These are phyloP conservation scores for Puccinia horiana DNA, from an alignment of 1,284 basidiomycete genomes.

Conservation along the genomic window DNA sequence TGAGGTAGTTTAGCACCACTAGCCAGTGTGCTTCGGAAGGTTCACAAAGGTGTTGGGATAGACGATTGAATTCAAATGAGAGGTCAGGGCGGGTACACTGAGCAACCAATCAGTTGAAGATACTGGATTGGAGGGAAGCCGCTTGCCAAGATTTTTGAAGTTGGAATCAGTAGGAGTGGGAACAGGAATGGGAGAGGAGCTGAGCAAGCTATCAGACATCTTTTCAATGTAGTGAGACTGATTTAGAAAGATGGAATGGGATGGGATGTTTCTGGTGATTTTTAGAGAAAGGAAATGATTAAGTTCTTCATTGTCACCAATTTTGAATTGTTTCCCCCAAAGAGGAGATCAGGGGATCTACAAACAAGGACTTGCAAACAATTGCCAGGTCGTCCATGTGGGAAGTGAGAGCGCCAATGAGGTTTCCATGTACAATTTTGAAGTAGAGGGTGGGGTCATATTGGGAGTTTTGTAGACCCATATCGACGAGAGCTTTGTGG, in stretches of 20 bases:
- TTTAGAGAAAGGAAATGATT: background rate
- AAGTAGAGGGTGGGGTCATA: conserved; percentile 8
- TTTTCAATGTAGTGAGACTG: conserved; percentile 1
- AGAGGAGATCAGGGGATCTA: background rate
- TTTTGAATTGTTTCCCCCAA: background rate
- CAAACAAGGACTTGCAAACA: background rate
- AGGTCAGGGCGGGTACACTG: background rate
- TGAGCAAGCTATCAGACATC: background rate
- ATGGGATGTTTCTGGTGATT: background rate
- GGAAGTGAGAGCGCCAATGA: background rate
- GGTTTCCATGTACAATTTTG: background rate
- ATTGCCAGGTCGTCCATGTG: background rate
- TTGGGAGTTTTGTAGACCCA: background rate
- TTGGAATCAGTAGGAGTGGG: background rate
- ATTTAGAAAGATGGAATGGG: background rate
- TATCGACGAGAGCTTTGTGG: background rate
- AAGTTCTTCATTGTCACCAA: background rate
- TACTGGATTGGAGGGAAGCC: background rate
- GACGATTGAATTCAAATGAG: background rate
- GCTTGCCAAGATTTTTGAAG: background rate
- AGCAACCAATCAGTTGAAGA: background rate
- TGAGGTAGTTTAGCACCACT: background rate
- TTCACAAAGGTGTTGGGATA: background rate
- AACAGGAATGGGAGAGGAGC: background rate
- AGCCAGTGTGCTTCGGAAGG: background rate